These are phyloP conservation scores for Solanum hybrid DNA, from an alignment of 305 asterid genomes.

Conservation along the genomic window DNA sequence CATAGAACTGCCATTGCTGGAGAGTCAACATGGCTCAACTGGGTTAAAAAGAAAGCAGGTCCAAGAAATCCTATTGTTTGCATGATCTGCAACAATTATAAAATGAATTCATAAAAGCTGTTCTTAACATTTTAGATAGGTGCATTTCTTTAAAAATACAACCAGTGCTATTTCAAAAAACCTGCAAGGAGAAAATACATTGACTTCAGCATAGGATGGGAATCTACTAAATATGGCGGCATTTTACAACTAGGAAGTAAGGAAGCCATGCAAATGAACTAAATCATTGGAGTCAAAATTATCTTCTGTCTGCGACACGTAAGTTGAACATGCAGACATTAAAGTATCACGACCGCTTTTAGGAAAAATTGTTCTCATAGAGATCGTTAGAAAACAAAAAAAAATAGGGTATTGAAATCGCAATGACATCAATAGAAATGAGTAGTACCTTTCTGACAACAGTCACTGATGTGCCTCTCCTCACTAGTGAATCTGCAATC, in stretches of 20 bases:
- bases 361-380: neutral
- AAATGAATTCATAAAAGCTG: neutral
- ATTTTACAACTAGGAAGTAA: neutral
- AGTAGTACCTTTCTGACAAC: slow-evolving; percentile 47
- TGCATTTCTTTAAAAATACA: neutral
- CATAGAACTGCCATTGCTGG: slow-evolving; percentile 85
- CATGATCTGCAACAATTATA: slow-evolving; percentile 54
- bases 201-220: neutral
- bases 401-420: neutral
- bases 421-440: neutral
- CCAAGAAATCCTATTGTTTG: slow-evolving; percentile 86
- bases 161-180: neutral
- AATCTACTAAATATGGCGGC: neutral
- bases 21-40: slow-evolving; percentile 81
- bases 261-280: neutral
- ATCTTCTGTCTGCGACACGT: neutral
- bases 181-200: neutral
- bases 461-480: slow-evolving; percentile 74
- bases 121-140: neutral
- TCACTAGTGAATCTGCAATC: slow-evolving; percentile 85
- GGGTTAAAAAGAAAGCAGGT: slow-evolving; percentile 87
- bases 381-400: neutral
- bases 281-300: neutral
- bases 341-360: neutral
- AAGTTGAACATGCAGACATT: neutral